Conservation (phyloP, 371 early-diverging fungal genomes). For the Mortierella sp. region DNA sequence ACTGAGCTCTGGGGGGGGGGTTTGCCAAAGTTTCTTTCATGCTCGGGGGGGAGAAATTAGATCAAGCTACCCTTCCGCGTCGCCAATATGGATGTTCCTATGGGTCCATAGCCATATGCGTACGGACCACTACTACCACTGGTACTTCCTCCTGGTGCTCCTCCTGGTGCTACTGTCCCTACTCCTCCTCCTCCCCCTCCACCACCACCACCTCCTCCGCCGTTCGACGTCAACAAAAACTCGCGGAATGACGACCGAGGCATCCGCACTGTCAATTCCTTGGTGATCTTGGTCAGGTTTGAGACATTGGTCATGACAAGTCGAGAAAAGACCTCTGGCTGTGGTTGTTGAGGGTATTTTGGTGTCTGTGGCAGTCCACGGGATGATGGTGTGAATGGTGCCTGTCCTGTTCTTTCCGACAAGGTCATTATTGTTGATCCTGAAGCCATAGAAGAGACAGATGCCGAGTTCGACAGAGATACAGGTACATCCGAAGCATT, state of each 20-base stretch:
- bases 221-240: constrained; percentile 24
- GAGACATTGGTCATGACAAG: constrained; percentile 46
- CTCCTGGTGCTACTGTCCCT: not conserved
- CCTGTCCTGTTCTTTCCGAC: not conserved
- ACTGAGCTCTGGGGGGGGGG: too few relatives aligned
- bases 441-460: constrained; percentile 5
- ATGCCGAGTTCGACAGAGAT: not conserved
- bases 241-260: constrained; percentile 47
- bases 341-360: constrained; percentile 13
- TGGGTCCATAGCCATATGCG: constrained; percentile 46
- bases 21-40: too few relatives aligned
- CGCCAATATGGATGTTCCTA: constrained; percentile 78
- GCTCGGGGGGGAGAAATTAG: too few relatives aligned
- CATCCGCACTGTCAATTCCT: constrained; percentile 47
- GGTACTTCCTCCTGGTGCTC: not conserved
- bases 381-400: not conserved
- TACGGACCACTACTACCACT: constrained; percentile 7
- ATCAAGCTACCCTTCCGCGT: constrained; percentile 87
- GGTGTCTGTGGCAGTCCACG: not conserved
- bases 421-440: not conserved
- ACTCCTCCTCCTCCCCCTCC: too few relatives aligned
- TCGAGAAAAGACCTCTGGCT: constrained; percentile 43
- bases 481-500: constrained; percentile 7
- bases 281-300: constrained; percentile 44
- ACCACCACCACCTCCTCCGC: constrained; percentile 21